phyloP scores from a whole-genome alignment of 2,329 filamentous ascomycete genomes.

The Fusarium algeriense region DNA sequence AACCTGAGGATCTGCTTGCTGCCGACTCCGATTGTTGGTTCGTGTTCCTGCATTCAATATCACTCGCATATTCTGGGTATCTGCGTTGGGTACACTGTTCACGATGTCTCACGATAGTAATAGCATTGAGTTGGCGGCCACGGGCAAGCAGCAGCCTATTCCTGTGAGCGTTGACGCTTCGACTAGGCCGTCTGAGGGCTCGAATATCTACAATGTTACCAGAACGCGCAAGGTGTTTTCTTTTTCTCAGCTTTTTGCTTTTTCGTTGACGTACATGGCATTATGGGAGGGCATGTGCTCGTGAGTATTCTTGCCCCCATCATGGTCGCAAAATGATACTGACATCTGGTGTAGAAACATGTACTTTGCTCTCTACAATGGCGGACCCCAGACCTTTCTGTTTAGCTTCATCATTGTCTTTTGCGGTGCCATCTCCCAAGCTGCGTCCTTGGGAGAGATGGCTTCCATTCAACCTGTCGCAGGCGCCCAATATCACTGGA shows the following conservation, averaged over 20 bases:
- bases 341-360: conserved; percentile 30
- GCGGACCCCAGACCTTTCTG: conserved; percentile 42
- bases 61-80: conserved; percentile 3
- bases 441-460: conserved; percentile 43
- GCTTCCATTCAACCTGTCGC: conserved; percentile 43
- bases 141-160: conserved; percentile 22
- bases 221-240: conserved; percentile 44
- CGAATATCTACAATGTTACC: conserved; percentile 38
- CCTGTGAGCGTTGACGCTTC: conserved; percentile 30
- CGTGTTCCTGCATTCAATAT: conserved; percentile 10
- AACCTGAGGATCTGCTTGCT: conserved; percentile 7
- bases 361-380: conserved; percentile 45
- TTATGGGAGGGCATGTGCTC: conserved; percentile 46
- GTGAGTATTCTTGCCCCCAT: conserved; percentile 6
- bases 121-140: conserved; percentile 36
- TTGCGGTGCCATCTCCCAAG: conserved; percentile 41
- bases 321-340: background rate
- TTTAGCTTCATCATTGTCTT: conserved; percentile 47
- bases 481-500: conserved; percentile 44
- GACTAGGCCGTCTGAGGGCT: conserved; percentile 15
- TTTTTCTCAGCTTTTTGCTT: conserved; percentile 43
- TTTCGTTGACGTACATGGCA: conserved; percentile 44
- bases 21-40: background rate
- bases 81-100: background rate
- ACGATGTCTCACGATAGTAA: conserved; percentile 30